Percentiles rank a stretch among this genome's conserved stretches.
Conservation (phyloP, 1,284 basidiomycete species). For the Apiotrichum veenhuisii region DNA sequence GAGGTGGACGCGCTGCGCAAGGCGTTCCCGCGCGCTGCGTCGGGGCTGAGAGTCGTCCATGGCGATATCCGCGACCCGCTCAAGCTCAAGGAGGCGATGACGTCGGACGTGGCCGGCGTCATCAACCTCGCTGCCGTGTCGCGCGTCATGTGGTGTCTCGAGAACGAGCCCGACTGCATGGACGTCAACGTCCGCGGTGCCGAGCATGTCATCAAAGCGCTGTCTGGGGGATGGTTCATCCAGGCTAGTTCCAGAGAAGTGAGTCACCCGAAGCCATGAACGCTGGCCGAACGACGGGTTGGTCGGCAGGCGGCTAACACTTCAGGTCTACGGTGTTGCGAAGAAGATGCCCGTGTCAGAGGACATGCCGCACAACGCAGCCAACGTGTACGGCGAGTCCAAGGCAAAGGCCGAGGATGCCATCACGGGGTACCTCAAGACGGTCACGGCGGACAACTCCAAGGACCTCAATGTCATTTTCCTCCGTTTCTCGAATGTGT, state of each 20-base stretch:
- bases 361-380: conserved; percentile 20
- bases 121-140: conserved; percentile 39
- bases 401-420: conserved; percentile 28
- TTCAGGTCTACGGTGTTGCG: conserved; percentile 28
- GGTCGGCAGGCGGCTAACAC: conserved; percentile 5
- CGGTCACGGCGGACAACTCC: background rate
- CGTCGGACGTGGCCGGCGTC: conserved; percentile 31
- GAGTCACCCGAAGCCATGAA: background rate
- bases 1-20: conserved; percentile 18
- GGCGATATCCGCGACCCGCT: conserved; percentile 25
- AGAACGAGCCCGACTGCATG: conserved; percentile 32
- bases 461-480: conserved; percentile 22
- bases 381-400: conserved; percentile 31
- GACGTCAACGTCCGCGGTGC: conserved; percentile 38
- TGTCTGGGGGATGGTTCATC: conserved; percentile 33
- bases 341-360: conserved; percentile 25
- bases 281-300: too few species aligned
- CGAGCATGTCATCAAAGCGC: conserved; percentile 22
- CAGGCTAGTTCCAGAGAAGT: conserved; percentile 33
- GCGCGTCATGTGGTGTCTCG: conserved; percentile 31
- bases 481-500: conserved; percentile 35
- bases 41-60: conserved; percentile 13
- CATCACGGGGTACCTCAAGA: conserved; percentile 8
- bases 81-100: conserved; percentile 13
- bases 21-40: conserved; percentile 8